phyloP scores from a whole-genome alignment of 495 filamentous ascomycete genomes.

The Thermochaetoides thermophila region DNA sequence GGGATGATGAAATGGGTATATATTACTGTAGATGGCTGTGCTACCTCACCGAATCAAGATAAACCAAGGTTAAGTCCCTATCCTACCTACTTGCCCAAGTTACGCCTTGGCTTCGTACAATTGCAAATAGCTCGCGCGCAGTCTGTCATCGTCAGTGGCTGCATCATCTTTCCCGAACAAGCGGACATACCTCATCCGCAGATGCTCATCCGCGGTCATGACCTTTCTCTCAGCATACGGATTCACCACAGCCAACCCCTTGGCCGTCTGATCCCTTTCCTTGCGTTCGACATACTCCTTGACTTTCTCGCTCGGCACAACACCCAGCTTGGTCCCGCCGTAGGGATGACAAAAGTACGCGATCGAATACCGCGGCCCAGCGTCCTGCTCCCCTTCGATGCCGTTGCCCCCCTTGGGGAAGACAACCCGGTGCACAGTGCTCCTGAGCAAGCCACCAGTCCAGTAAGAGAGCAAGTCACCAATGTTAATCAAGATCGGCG shows the following conservation, averaged over 20 bases:
- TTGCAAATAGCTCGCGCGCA: too few relatives aligned
- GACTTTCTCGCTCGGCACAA: constrained; percentile 56
- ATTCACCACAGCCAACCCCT: constrained; percentile 21
- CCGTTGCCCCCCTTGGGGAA: constrained; percentile 36
- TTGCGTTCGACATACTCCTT: too few relatives aligned
- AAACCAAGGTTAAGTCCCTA: too few relatives aligned
- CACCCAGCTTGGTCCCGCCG: constrained; percentile 48
- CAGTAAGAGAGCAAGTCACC: constrained; percentile 84
- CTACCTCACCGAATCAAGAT: too few relatives aligned
- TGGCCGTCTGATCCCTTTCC: too few relatives aligned
- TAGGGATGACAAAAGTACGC: constrained; percentile 87
- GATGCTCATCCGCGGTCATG: constrained; percentile 73
- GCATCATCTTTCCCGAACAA: too few relatives aligned
- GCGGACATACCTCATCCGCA: constrained; percentile 50
- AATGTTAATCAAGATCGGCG: constrained; percentile 83
- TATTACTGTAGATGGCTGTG: too few relatives aligned
- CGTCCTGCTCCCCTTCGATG: constrained; percentile 43
- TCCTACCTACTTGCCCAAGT: too few relatives aligned
- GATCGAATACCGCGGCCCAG: constrained; percentile 56
- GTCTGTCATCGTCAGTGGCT: too few relatives aligned
- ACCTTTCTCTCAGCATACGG: constrained; percentile 35
- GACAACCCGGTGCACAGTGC: constrained; percentile 79
- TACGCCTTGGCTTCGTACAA: too few relatives aligned
- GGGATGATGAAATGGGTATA: too few relatives aligned
- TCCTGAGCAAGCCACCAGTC: constrained; percentile 73